Conservation (phyloP, 2,329 filamentous ascomycete species). For the Xylariaceae sp. region DNA sequence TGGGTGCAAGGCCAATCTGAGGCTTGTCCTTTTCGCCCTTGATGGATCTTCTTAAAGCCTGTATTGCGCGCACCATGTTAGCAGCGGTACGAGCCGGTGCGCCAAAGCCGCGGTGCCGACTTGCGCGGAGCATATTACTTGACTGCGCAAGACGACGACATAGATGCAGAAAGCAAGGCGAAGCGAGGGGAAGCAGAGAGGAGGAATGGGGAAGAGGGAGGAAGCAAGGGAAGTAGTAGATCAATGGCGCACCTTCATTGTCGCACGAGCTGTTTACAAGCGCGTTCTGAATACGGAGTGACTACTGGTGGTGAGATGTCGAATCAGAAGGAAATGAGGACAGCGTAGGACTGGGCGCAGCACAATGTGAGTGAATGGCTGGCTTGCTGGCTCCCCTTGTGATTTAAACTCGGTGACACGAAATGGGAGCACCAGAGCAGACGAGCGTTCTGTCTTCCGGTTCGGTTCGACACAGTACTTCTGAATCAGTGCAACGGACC, state of each 20-base stretch:
- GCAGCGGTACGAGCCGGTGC: constrained; percentile 24
- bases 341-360: constrained; percentile 23
- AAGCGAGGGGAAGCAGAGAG: background rate
- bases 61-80: constrained; percentile 40
- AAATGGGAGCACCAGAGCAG: constrained; percentile 23
- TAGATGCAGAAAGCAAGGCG: constrained; percentile 15
- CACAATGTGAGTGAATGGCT: constrained; percentile 18
- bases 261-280: constrained; percentile 26
- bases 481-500: constrained; percentile 31
- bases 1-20: constrained; percentile 73
- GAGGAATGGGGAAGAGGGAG: constrained; percentile 8
- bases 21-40: constrained; percentile 80
- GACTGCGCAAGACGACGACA: constrained; percentile 9
- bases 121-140: constrained; percentile 27
- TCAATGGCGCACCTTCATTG: constrained; percentile 36
- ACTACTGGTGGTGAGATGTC: constrained; percentile 16
- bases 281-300: constrained; percentile 25
- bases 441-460: constrained; percentile 19
- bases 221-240: constrained; percentile 9
- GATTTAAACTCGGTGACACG: constrained; percentile 27
- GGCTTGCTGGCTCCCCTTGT: constrained; percentile 22
- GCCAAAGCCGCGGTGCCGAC: constrained; percentile 23
- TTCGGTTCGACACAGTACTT: constrained; percentile 29
- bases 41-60: constrained; percentile 81
- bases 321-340: constrained; percentile 18